Evolutionary conservation across 805 yeast genomes (phyloP), one percentile per base, ranked within the genome.

Genomic region (Jamesozyma lodderae): DNA sequence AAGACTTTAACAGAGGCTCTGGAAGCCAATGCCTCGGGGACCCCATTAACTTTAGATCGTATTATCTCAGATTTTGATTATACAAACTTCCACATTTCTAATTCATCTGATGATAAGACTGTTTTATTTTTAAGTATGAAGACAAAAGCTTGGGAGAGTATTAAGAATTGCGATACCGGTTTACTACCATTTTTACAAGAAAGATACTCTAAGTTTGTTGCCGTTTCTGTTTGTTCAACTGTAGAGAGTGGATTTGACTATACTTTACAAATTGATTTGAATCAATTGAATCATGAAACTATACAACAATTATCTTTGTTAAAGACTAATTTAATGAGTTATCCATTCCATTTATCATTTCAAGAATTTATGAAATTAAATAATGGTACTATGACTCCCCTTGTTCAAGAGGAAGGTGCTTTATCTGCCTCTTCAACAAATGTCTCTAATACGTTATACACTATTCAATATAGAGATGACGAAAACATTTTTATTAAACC

Each of bases 51-150:
- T 3, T 75, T 87, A 36, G 96, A 92, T 63, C 76, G 96, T 60
- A 78, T 90, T 44, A 75, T 92, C 45, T 80, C 94, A 28, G 99
- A 92, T 66, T 92, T 92, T 52, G 99, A 92, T 62, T 86, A 86
- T 65, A 94, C 96, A 35, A 83, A 92, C 22, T 88, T 83, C 63
- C 97, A 90, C 61, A 69, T 92, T 44, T 81, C 95, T 34, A 90
- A 52, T 41, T 39, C 50, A n/a, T 84, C 88, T 2, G 34, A 30
- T 3, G 68, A 76, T 43, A 84, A 81, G 64, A 60, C 78, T 25
- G 52, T 42, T 4, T 30, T 60, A 29, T 41, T 38, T 26, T 30
- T 60, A 35, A 55, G 62, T 36, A 46, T 59, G 37, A 52, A 46
- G 23, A 55, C 62, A 6, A 59, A 57, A 32, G 62, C 63, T 1